Conservation (phyloP, 1,284 basidiomycete species). For the Athelia psychrophila region DNA sequence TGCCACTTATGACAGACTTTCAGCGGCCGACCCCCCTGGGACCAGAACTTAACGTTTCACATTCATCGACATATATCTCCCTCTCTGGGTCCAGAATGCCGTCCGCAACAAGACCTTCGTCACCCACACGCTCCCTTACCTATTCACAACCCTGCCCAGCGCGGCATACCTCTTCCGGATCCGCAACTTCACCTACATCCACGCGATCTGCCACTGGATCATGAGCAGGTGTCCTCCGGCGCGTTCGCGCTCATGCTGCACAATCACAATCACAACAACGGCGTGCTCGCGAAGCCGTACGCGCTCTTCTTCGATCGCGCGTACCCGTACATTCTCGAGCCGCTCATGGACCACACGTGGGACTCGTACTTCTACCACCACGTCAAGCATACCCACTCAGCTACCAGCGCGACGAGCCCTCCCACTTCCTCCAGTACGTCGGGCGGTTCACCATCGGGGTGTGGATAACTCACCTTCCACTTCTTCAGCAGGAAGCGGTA, state of each 20-base stretch:
- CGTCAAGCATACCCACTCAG: not conserved
- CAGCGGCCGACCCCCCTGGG: too few relatives aligned
- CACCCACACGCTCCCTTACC: not conserved
- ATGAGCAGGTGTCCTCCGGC: not conserved
- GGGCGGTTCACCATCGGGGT: not conserved
- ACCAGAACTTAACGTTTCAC: not conserved
- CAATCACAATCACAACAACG: constrained; percentile 1
- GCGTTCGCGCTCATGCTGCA: constrained; percentile 1
- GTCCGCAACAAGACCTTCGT: not conserved
- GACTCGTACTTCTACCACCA: constrained; percentile 1
- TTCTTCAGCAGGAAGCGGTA: not conserved
- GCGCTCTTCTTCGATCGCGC: not conserved
- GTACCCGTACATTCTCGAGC: not conserved
- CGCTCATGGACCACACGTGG: not conserved
- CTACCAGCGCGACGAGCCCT: not conserved
- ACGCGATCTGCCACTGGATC: constrained; percentile 1
- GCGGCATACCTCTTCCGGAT: not conserved
- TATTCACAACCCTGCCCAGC: not conserved
- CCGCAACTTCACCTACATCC: not conserved
- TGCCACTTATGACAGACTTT: too few relatives aligned
- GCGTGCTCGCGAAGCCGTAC: not conserved
- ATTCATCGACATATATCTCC: not conserved
- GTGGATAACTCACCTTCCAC: not conserved
- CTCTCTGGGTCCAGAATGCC: not conserved
- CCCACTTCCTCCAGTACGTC: not conserved